These are phyloP conservation scores for Nidula niveotomentosa DNA, from an alignment of 1,284 basidiomycete species.

Conservation along the genomic window DNA sequence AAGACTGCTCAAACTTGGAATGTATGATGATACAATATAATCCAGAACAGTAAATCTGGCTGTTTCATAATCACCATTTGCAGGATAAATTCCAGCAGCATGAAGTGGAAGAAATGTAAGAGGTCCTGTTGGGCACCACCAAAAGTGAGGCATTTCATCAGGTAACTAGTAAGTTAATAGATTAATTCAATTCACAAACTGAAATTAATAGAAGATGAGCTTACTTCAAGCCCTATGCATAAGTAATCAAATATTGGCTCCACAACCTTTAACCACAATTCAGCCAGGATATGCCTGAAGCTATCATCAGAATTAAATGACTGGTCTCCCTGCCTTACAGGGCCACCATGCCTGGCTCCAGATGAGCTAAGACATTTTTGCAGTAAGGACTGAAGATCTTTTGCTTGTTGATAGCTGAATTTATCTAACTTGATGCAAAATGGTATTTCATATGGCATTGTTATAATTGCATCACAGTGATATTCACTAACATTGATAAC, in stretches of 20 bases:
- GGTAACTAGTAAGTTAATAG: neutral
- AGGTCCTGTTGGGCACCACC: neutral
- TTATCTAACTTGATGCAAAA: neutral
- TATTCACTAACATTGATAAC: neutral
- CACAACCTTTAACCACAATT: neutral
- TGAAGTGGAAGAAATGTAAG: neutral
- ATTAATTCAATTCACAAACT: neutral
- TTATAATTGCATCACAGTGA: neutral
- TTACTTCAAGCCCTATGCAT: neutral
- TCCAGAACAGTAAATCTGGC: neutral
- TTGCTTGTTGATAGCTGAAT: neutral
- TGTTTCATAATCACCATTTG: neutral
- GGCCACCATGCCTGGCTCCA: neutral
- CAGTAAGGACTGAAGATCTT: neutral
- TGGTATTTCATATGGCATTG: neutral
- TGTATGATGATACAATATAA: neutral
- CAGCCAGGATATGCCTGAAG: neutral
- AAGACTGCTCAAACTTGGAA: neutral
- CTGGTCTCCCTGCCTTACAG: neutral
- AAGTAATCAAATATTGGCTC: neutral
- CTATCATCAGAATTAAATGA: neutral
- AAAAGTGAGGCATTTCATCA: neutral
- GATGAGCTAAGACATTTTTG: neutral
- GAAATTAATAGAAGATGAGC: neutral
- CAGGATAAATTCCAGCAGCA: neutral